phyloP scores from a whole-genome alignment of 1,284 basidiomycete species.

The Moniliella sp. region DNA sequence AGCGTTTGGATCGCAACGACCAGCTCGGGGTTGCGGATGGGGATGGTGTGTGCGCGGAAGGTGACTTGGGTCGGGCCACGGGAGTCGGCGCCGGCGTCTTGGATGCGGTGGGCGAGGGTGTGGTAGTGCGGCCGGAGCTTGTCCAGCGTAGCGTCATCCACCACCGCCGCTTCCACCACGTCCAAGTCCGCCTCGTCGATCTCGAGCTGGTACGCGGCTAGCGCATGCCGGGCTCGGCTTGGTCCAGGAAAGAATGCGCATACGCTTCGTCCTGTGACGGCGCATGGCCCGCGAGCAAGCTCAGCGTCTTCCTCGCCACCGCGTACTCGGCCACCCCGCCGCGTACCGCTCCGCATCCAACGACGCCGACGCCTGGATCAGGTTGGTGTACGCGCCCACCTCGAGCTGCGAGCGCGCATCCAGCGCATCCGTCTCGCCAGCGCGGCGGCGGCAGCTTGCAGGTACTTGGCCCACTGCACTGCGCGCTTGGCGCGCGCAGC shows the following conservation, averaged over 20 bases:
- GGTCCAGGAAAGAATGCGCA: slow-evolving; percentile 60
- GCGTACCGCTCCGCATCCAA: slow-evolving; percentile 42
- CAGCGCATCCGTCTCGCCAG: slow-evolving; percentile 6
- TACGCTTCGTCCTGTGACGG: slow-evolving; percentile 70
- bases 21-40: slow-evolving; percentile 70
- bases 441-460: slow-evolving; percentile 44
- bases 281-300: slow-evolving; percentile 48
- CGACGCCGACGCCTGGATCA: slow-evolving; percentile 39
- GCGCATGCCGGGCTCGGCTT: slow-evolving; percentile 69
- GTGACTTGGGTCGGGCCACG: slow-evolving; percentile 44
- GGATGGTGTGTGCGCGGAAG: slow-evolving; percentile 66
- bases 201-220: slow-evolving; percentile 66
- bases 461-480: slow-evolving; percentile 57
- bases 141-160: slow-evolving; percentile 43
- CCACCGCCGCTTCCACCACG: slow-evolving; percentile 50
- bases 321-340: slow-evolving; percentile 56
- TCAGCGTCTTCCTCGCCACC: slow-evolving; percentile 55
- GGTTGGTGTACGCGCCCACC: slow-evolving; percentile 43
- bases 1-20: slow-evolving; percentile 61
- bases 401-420: slow-evolving; percentile 7
- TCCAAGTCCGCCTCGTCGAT: slow-evolving; percentile 44
- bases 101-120: slow-evolving; percentile 38
- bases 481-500: slow-evolving; percentile 63
- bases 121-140: slow-evolving; percentile 49
- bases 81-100: slow-evolving; percentile 38